Evolutionary conservation across 176 grass and related monocot species (phyloP), one percentile per base, ranked within the genome.

Genomic region (Lolium rigidum): DNA sequence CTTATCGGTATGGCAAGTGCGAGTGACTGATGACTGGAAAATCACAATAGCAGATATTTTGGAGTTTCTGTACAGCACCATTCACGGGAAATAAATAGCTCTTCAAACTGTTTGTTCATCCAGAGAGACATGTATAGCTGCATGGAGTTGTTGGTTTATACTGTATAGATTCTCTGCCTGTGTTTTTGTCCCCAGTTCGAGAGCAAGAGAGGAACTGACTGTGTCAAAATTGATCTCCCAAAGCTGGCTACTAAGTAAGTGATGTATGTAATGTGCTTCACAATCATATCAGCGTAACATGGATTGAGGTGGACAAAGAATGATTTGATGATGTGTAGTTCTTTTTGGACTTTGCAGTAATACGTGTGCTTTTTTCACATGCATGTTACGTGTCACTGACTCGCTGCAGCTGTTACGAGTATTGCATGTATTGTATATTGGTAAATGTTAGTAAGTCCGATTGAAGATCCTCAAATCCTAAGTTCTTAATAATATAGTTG

Each of bases 1-100:
- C 57, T 98, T 79, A 90, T 98, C 50, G 96, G 96, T 80, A 82
- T 98, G 74, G 96, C 96, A 10, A 94, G 54, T 88, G 79, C 96
- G 2, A 98, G 90, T 21, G 90, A 98, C 26, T 95, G 80, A 94
- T 52, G 5, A 47, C 15, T 56, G 52, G 49, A 55, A 58, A 50
- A 79, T 35, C 47, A 79, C 22, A 59, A 38, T 24, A 20, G 9
- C 21, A 18, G 43, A 83, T 43, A 71, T 65, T 18, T 18, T 76
- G 22, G 20, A 78, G 43, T 22, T 26, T 70, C 54, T 86, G 80
- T 82, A 90, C 64, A 78, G 2, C 13, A 48, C 55, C 48, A 44
- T 79, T 57, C 74, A 12, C n/a, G 77, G 18, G 47, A 90, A 35
- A 70, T 10, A 61, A 51, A 48, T 51, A 20, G 18, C 28, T 46